Percentiles rank a stretch among this genome's conserved stretches.
phyloP scores from a whole-genome alignment of 2,329 filamentous ascomycete genomes.

The Xylariales sp. region DNA sequence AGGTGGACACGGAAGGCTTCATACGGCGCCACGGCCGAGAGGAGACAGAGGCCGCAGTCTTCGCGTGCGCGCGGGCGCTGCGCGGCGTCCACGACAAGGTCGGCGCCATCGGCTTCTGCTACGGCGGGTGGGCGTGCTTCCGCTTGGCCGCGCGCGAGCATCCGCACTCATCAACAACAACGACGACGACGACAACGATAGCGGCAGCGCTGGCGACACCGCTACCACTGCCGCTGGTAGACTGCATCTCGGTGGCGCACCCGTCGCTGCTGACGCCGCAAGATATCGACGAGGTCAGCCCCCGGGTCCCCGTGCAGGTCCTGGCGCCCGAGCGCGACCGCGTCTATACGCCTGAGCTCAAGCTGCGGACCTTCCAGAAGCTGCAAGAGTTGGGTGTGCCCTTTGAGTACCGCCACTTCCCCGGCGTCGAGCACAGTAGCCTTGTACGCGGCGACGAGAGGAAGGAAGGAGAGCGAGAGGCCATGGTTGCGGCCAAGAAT shows the following conservation, averaged over 20 bases:
- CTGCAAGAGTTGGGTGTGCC: slow-evolving; percentile 31
- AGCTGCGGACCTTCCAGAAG: slow-evolving; percentile 33
- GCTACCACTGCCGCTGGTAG: slow-evolving; percentile 30
- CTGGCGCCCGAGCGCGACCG: slow-evolving; percentile 34
- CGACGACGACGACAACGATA: too few species aligned
- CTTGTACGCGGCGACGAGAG: slow-evolving; percentile 35
- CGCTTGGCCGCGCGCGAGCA: slow-evolving; percentile 28
- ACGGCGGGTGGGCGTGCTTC: slow-evolving; percentile 41
- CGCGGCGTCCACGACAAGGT: slow-evolving; percentile 28
- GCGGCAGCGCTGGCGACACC: too few species aligned
- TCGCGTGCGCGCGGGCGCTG: slow-evolving; percentile 26
- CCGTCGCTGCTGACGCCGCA: slow-evolving; percentile 32
- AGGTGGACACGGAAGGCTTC: slow-evolving; percentile 29
- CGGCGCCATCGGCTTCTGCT: slow-evolving; percentile 41
- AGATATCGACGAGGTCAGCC: slow-evolving; percentile 36
- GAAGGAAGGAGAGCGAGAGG: slow-evolving; percentile 33
- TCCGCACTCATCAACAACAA: too few species aligned
- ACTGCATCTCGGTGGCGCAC: slow-evolving; percentile 36
- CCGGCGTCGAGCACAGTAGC: slow-evolving; percentile 42
- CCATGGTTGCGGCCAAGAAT: slow-evolving; percentile 42
- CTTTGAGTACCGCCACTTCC: slow-evolving; percentile 48
- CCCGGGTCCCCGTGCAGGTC: slow-evolving; percentile 44
- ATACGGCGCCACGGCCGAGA: slow-evolving; percentile 29
- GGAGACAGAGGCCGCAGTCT: slow-evolving; percentile 31
- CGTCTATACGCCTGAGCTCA: slow-evolving; percentile 39